These are phyloP conservation scores for Citrullus colocynthis DNA, from an alignment of 306 rosid species.

Conservation along the genomic window DNA sequence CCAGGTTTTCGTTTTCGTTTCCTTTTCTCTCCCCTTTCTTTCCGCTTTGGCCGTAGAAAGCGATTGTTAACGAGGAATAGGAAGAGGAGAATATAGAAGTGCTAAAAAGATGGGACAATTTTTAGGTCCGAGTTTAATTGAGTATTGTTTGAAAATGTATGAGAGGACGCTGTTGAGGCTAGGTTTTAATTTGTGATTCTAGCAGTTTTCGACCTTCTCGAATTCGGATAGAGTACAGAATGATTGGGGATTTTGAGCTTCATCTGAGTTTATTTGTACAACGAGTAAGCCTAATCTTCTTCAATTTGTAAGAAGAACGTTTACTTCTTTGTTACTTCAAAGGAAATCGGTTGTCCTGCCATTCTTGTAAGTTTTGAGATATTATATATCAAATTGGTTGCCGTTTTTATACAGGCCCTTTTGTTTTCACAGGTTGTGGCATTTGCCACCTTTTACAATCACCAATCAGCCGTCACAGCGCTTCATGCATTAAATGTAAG, in stretches of 20 bases:
- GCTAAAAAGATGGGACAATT: background rate
- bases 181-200: background rate
- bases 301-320: background rate
- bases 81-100: background rate
- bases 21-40: background rate
- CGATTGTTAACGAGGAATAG: background rate
- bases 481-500: conserved; percentile 73
- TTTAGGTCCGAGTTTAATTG: background rate
- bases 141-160: background rate
- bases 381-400: background rate
- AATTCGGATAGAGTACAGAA: background rate
- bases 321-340: background rate
- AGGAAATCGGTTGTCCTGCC: background rate
- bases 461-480: conserved; percentile 72
- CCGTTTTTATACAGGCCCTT: background rate
- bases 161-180: background rate
- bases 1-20: conserved; percentile 29
- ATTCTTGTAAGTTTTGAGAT: background rate
- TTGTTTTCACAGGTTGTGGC: conserved; percentile 66
- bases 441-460: conserved; percentile 86
- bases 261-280: background rate
- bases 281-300: background rate
- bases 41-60: background rate
- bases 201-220: background rate
- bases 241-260: background rate